These are phyloP conservation scores for Colletotrichum agaves DNA, from an alignment of 2,329 filamentous ascomycete genomes.

Conservation along the genomic window DNA sequence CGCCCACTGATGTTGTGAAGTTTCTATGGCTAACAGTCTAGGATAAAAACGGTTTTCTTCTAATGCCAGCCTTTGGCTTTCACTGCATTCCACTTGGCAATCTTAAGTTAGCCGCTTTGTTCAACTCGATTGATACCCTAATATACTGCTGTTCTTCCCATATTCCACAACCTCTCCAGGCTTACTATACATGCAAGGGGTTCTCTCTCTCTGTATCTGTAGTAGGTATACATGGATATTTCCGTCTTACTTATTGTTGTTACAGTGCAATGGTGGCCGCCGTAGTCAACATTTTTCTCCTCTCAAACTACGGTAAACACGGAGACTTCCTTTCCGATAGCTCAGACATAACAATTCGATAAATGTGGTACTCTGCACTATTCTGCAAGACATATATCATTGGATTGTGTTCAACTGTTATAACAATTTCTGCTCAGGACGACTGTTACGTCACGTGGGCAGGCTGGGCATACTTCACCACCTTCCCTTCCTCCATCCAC, in stretches of 20 bases:
- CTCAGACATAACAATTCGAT: constrained; percentile 45
- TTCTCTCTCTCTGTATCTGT: constrained; percentile 44
- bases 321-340: constrained; percentile 45
- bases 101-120: constrained; percentile 44
- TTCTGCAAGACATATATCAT: no score
- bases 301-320: constrained; percentile 41
- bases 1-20: rapidly evolving
- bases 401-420: no score
- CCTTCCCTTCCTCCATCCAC: no score
- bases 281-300: constrained; percentile 43
- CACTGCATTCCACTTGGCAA: constrained; percentile 41
- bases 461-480: no score
- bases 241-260: neutral
- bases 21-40: neutral
- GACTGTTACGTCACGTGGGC: no score
- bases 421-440: constrained; percentile 35
- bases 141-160: no score
- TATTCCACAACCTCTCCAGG: rapidly evolving
- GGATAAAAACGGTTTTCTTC: constrained; percentile 42
- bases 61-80: constrained; percentile 42
- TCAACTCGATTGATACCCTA: constrained; percentile 38
- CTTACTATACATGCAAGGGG: constrained; percentile 8
- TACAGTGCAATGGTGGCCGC: constrained; percentile 40
- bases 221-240: neutral
- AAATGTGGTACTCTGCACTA: neutral